Evolutionary conservation across 140 eudicot species (phyloP), one percentile per base, ranked within the genome.

Genomic region (Anethum foeniculum): DNA sequence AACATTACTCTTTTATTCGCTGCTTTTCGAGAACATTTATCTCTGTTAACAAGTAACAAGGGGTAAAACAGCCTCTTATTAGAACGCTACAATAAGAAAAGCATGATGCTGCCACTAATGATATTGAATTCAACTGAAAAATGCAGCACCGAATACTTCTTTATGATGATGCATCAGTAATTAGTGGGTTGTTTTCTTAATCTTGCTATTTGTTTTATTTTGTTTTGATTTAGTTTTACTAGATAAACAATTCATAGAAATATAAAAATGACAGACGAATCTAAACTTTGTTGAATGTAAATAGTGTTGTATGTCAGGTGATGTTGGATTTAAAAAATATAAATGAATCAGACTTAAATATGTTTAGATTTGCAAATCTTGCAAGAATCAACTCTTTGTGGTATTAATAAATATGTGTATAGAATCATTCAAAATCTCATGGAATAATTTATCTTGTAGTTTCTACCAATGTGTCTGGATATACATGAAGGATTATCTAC

Each of bases 381-480:
- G 68, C 32, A 18, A 25, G 69, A 62, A 62, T 62, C 36, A 25
- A 62, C 69, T 62, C 30, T 62, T 62, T 62, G 18, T n/a, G 1
- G 68, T 60, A 60, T 25, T 9, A 60, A 52, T 2, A 58, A 47
- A 54, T 3, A 58, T 60, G 16, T 25, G 36, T 3, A 11, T 11
- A 69, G 4, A 15, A 68, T 69, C 47, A 69, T 69, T 8, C 43
- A 69, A 69, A 36, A 69, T 16, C 47, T 69, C 47, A 69, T 19
- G 44, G 0, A 34, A 69, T 32, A 15, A 1, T 16, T 7, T 7
- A 32, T 69, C 47, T 69, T 69, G 13, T 30, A 44, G 47, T 69
- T 34, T 69, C 47, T 69, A 69, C 43, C 75, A 69, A 69, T 69
- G 75, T 28, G 75, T 34, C 75, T 69, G 69, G 32, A 51, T 49